phyloP scores from a whole-genome alignment of 2,329 filamentous ascomycete genomes.

The Fusarium sp. region DNA sequence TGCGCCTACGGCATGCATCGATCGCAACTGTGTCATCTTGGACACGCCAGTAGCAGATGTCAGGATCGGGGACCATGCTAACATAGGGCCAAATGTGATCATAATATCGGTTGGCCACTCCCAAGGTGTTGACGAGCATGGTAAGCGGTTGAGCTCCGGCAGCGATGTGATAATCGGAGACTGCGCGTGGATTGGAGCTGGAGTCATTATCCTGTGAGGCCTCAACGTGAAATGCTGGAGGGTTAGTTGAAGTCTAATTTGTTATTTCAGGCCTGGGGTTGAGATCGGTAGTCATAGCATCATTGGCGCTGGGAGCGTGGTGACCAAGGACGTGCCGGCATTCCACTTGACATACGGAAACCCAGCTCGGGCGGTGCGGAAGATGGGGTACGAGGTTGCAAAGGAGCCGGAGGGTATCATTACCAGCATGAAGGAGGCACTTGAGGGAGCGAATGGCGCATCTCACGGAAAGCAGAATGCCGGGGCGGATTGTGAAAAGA shows the following conservation, averaged over 20 bases:
- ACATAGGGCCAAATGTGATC: slow-evolving; percentile 15
- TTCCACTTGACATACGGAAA: slow-evolving; percentile 3
- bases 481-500: neutral
- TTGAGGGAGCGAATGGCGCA: neutral
- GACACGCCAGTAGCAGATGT: slow-evolving; percentile 9
- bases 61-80: neutral
- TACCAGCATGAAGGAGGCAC: neutral
- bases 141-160: slow-evolving; percentile 3
- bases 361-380: neutral
- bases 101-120: slow-evolving; percentile 8
- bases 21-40: neutral
- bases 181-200: slow-evolving; percentile 8
- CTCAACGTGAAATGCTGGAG: neutral
- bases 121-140: neutral
- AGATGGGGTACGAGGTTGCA: neutral
- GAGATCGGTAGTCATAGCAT: slow-evolving; percentile 8
- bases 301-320: slow-evolving; percentile 8
- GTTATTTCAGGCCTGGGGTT: neutral
- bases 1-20: slow-evolving; percentile 7
- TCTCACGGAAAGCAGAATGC: neutral
- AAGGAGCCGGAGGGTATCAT: neutral
- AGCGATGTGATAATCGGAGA: slow-evolving; percentile 10
- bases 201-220: slow-evolving; percentile 5
- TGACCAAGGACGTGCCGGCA: slow-evolving; percentile 7
- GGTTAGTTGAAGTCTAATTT: neutral